Conservation (phyloP, 1,284 basidiomycete species). For the Coriolopsis trogii region DNA sequence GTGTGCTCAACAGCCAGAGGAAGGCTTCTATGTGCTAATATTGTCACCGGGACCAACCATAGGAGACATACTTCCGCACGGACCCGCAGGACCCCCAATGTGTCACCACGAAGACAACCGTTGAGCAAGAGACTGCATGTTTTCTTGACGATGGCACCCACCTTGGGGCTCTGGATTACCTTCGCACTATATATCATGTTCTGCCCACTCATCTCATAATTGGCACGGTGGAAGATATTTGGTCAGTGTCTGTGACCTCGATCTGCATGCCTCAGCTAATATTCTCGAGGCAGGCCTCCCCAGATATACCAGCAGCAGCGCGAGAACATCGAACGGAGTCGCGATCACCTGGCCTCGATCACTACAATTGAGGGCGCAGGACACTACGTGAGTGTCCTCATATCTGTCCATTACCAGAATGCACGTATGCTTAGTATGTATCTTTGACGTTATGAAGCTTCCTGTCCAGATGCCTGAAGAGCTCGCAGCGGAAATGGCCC, state of each 20-base stretch:
- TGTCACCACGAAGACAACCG: conserved; percentile 2
- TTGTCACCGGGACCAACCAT: not conserved
- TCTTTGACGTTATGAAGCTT: no score
- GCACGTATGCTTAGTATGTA: no score
- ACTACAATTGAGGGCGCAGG: not conserved
- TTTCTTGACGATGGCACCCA: conserved; percentile 3
- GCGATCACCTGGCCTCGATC: not conserved
- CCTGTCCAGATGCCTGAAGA: no score
- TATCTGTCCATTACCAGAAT: no score
- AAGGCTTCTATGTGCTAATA: not conserved
- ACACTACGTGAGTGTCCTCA: conserved; percentile 1
- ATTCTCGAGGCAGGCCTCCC: not conserved
- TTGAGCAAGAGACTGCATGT: conserved; percentile 4
- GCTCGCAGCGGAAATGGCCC: no score
- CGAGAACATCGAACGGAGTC: not conserved
- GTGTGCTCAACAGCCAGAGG: not conserved
- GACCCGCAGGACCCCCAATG: not conserved
- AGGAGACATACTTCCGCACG: conserved; percentile 2
- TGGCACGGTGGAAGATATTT: not conserved
- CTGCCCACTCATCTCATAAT: not conserved
- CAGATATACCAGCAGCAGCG: not conserved
- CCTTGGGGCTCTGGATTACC: not conserved
- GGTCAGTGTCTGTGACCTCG: not conserved
- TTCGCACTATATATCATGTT: not conserved
- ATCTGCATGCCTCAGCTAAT: not conserved